Evolutionary conservation across 305 asterid genomes (phyloP).

Genomic region (Fraxinus sp.): DNA sequence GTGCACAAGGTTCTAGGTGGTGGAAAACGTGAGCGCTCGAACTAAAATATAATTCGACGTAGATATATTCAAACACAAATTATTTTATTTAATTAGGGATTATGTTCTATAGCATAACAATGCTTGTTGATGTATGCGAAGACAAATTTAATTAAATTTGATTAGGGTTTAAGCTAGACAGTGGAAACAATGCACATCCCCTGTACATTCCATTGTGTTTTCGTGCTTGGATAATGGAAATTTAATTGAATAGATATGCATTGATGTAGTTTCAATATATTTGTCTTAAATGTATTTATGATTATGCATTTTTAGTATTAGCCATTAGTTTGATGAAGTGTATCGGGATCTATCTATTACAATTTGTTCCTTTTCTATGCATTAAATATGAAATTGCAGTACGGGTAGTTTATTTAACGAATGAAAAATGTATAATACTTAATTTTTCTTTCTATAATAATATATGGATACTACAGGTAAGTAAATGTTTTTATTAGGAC

Average conservation of each 20-base stretch:
- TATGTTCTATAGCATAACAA: background rate
- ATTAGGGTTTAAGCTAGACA: background rate
- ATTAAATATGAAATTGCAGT: background rate
- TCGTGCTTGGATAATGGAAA: background rate
- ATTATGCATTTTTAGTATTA: background rate
- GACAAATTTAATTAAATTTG: background rate
- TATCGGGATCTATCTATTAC: background rate
- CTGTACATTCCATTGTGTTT: background rate
- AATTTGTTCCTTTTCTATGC: background rate
- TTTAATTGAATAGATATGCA: background rate
- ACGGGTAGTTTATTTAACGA: background rate
- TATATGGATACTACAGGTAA: background rate
- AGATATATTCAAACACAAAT: background rate
- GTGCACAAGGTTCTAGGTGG: constrained; percentile 20
- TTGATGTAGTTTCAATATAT: background rate
- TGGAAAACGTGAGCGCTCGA: constrained; percentile 1
- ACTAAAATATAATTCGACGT: background rate
- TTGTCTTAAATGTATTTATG: background rate
- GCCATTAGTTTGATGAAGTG: background rate
- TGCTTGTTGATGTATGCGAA: background rate
- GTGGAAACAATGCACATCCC: background rate
- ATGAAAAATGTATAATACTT: background rate
- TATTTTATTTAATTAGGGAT: background rate
- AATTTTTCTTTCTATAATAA: background rate
- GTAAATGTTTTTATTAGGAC: background rate